These are phyloP conservation scores for Porphyrellus cyaneotinctus DNA, from an alignment of 768 basidiomycete species.

Conservation along the genomic window DNA sequence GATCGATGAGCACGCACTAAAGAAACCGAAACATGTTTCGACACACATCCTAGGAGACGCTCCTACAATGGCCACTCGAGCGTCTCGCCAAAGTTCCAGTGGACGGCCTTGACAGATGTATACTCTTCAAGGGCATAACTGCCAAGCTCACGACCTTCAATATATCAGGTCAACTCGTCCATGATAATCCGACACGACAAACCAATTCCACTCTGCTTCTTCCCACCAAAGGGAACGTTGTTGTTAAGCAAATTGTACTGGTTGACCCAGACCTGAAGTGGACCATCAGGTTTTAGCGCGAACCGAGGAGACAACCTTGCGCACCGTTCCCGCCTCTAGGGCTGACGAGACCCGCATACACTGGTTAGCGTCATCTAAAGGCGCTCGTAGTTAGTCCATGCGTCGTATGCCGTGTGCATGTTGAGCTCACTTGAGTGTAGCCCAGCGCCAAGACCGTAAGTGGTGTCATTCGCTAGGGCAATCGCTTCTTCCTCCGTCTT, in stretches of 20 bases:
- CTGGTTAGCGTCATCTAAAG: constrained; percentile 71
- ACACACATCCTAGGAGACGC: no score
- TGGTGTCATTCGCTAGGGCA: constrained; percentile 78
- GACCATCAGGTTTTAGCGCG: constrained; percentile 4
- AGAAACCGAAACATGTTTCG: not conserved
- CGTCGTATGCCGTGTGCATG: not conserved
- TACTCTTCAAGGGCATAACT: constrained; percentile 83
- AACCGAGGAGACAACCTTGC: constrained; percentile 16
- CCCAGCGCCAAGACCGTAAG: constrained; percentile 89
- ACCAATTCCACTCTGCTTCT: constrained; percentile 90
- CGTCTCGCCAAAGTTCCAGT: constrained; percentile 85
- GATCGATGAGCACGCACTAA: no score
- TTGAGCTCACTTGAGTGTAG: constrained; percentile 73
- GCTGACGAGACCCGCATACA: constrained; percentile 85
- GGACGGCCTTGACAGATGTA: constrained; percentile 75
- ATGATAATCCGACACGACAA: not conserved
- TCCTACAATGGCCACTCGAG: constrained; percentile 74
- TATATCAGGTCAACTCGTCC: constrained; percentile 7
- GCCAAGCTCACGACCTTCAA: constrained; percentile 79
- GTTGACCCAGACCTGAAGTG: constrained; percentile 80
- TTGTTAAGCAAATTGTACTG: constrained; percentile 80
- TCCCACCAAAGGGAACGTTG: constrained; percentile 94
- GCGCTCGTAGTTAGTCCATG: constrained; percentile 20
- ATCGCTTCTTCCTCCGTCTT: constrained; percentile 86
- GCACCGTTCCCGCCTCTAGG: constrained; percentile 85